Evolutionary conservation across 2,329 filamentous ascomycete species (phyloP).

Genomic region (Fusarium duplospermum): DNA sequence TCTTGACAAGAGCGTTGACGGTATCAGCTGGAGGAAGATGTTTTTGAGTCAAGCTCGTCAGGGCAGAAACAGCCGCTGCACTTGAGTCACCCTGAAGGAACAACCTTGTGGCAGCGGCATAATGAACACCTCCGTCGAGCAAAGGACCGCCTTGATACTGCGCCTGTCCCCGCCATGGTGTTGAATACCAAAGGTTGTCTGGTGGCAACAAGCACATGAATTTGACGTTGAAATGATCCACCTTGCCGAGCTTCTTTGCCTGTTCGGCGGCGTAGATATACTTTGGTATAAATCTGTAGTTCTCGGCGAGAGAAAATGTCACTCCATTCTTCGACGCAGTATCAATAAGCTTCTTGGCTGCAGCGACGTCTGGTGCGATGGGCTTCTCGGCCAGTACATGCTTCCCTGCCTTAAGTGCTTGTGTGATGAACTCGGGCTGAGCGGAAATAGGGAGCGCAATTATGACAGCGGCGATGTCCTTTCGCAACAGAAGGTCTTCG

Average conservation of each 20-base stretch:
- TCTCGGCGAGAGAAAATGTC: not conserved
- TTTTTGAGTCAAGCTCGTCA: not conserved
- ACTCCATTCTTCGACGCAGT: not conserved
- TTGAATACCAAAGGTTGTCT: not conserved
- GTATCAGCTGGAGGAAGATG: not conserved
- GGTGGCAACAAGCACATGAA: not conserved
- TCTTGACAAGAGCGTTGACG: not conserved
- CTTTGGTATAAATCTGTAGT: not conserved
- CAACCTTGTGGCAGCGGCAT: not conserved
- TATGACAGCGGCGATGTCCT: not conserved
- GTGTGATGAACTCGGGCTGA: not conserved
- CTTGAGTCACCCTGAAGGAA: not conserved
- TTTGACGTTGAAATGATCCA: not conserved
- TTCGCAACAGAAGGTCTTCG: not conserved
- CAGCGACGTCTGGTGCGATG: not conserved
- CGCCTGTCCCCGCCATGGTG: not conserved
- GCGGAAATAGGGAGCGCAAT: not conserved
- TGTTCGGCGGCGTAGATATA: not conserved
- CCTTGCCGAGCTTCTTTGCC: not conserved
- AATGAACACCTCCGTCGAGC: not conserved
- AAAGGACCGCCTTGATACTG: not conserved
- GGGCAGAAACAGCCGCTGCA: not conserved
- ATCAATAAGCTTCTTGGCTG: not conserved
- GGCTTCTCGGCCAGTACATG: not conserved
- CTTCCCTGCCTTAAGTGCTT: not conserved